phyloP scores from a whole-genome alignment of 2,329 filamentous ascomycete genomes.

The Dactylella cylindrospora region DNA sequence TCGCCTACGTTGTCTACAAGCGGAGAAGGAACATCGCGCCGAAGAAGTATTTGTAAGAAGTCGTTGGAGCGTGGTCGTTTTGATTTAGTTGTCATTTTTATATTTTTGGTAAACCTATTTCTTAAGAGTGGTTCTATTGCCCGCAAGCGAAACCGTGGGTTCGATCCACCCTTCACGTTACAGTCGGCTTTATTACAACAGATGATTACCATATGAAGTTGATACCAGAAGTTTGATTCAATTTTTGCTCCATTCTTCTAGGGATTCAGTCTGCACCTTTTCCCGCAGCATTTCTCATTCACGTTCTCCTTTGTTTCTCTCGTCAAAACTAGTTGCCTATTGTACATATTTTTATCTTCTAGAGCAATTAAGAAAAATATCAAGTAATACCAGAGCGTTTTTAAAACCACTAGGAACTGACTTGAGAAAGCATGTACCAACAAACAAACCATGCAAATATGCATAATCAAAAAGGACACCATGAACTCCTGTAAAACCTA shows the following conservation, averaged over 20 bases:
- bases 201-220: neutral
- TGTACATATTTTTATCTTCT: conserved; percentile 34
- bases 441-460: conserved; percentile 9
- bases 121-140: neutral
- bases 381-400: neutral
- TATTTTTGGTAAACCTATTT: neutral
- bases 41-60: conserved; percentile 80
- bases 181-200: no score
- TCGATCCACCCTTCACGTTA: neutral
- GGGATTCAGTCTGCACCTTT: neutral
- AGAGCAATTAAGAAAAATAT: no score
- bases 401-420: neutral
- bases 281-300: neutral
- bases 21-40: conserved; percentile 70
- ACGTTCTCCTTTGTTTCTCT: conserved; percentile 2
- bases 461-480: neutral
- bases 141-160: neutral
- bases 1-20: conserved; percentile 76
- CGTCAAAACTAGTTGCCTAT: conserved; percentile 1
- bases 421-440: neutral
- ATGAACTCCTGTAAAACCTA: conserved; percentile 4
- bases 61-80: neutral
- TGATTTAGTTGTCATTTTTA: neutral
- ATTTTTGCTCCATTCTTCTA: neutral
- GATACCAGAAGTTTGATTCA: neutral